Evolutionary conservation across 306 rosid genomes (phyloP), one percentile per base, ranked within the genome.

Genomic region (Senna siamea): DNA sequence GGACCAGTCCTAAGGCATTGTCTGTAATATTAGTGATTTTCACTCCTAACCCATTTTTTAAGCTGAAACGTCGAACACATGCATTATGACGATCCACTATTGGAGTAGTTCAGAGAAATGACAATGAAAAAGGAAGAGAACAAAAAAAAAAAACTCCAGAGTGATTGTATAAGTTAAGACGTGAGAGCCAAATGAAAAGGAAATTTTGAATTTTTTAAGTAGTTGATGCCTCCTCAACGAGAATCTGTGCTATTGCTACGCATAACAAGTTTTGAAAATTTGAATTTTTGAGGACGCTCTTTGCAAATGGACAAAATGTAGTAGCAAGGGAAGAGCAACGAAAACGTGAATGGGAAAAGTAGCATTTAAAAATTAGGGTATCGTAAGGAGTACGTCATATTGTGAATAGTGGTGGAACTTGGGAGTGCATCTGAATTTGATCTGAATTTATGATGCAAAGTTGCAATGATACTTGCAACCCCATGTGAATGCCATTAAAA

Each of bases 401-500:
- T 71, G 43, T 26, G 66, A 71, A 60, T 32, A 34, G 0, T 35
- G 32, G 30, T 26, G 30, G n/a, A n/a, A 62, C 15, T 46, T 40
- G 23, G 41, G 15, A 34, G 15, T 4, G 41, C 10, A 37, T 43
- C 3, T 41, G 32, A 20, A 53, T 66, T 66, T 66, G 4, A 28
- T 14, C 3, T 66, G 72, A 69, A 52, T 34, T 51, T 23, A 51
- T 51, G 22, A 68, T 10, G 73, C 61, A 32, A 23, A 18, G 30
- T 12, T 26, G 30, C 3, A 10, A 23, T 56, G 43, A 6, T 55
- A 10, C 70, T 48, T 20, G 13, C 62, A 20, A 14, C 65, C 65
- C 18, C 85, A 74, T 13, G 80, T 82, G 83, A 78, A 26, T 63
- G 40, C 72, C 86, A 73, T 74, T 75, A 56, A 82, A 63, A 74